These are phyloP conservation scores for Marchantia paleacea DNA, from an alignment of 225 moss, liverwort and hornwort genomes.

Conservation along the genomic window DNA sequence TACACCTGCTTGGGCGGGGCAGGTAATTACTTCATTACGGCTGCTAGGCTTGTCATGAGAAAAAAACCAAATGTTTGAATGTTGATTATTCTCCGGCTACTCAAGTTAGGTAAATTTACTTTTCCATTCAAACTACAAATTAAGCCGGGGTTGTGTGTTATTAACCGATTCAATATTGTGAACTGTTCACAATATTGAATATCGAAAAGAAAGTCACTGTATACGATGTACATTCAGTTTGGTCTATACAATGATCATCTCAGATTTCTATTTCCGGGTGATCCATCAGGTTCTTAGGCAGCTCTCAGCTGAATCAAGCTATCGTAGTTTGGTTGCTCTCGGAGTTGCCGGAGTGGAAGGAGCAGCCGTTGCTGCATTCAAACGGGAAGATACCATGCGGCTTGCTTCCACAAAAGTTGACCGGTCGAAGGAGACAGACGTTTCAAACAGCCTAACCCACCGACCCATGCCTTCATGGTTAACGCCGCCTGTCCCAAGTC, in stretches of 20 bases:
- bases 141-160: too few relatives aligned
- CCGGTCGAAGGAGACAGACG: conserved; percentile 23
- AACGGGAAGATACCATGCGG: conserved; percentile 67
- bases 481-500: conserved; percentile 61
- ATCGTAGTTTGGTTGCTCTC: conserved; percentile 79
- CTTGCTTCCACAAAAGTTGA: conserved; percentile 64
- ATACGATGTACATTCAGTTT: too few relatives aligned
- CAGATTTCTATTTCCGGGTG: neutral
- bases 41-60: neutral
- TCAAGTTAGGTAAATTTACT: too few relatives aligned
- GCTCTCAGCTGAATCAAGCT: conserved; percentile 75
- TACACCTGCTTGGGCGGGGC: conserved; percentile 92
- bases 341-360: conserved; percentile 95
- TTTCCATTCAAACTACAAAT: too few relatives aligned
- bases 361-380: conserved; percentile 77
- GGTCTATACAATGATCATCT: too few relatives aligned
- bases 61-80: too few relatives aligned
- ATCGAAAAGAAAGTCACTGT: too few relatives aligned
- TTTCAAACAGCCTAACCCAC: conserved; percentile 28
- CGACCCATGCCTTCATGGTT: conserved; percentile 75
- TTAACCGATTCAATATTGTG: too few relatives aligned
- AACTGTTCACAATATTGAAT: too few relatives aligned
- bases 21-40: conserved; percentile 33
- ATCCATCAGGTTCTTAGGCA: conserved; percentile 76
- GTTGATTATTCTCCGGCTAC: too few relatives aligned